A percentile compares a stretch with the other conserved stretches of the same genome.
phyloP scores from a whole-genome alignment of 306 rosid species.

The Inga oerstediana region DNA sequence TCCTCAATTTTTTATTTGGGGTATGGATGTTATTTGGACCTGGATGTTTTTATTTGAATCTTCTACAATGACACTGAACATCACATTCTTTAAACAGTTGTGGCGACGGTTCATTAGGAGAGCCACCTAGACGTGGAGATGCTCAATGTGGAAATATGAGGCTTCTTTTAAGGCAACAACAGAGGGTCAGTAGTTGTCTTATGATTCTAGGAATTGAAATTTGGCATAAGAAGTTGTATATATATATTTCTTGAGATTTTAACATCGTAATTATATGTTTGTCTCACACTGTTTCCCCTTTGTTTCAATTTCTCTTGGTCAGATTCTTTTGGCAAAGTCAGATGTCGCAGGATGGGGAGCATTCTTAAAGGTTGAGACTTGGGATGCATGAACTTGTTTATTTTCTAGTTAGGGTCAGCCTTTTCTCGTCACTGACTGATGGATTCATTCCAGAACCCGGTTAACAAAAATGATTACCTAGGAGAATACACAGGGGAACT shows the following conservation, averaged over 20 bases:
- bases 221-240: conserved; percentile 14
- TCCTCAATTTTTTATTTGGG: not conserved
- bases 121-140: conserved; percentile 90
- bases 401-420: conserved; percentile 11
- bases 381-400: conserved; percentile 16
- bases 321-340: conserved; percentile 92
- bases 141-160: conserved; percentile 98
- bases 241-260: conserved; percentile 19
- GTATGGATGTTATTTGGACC: conserved; percentile 9
- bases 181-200: conserved; percentile 64
- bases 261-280: conserved; percentile 21
- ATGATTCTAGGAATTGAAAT: not conserved
- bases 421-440: conserved; percentile 45
- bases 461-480: conserved; percentile 89
- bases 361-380: conserved; percentile 78
- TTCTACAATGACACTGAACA: conserved; percentile 14
- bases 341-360: conserved; percentile 99
- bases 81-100: conserved; percentile 60
- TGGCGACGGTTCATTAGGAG: conserved; percentile 84
- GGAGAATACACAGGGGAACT: conserved; percentile 98
- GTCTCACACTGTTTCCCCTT: conserved; percentile 23
- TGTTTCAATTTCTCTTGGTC: conserved; percentile 28
- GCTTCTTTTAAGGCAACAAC: conserved; percentile 94
- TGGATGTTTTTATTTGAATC: conserved; percentile 16
- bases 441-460: conserved; percentile 76